Evolutionary conservation across 2,329 filamentous ascomycete genomes (phyloP).

Genomic region (Didymellaceae sp.): DNA sequence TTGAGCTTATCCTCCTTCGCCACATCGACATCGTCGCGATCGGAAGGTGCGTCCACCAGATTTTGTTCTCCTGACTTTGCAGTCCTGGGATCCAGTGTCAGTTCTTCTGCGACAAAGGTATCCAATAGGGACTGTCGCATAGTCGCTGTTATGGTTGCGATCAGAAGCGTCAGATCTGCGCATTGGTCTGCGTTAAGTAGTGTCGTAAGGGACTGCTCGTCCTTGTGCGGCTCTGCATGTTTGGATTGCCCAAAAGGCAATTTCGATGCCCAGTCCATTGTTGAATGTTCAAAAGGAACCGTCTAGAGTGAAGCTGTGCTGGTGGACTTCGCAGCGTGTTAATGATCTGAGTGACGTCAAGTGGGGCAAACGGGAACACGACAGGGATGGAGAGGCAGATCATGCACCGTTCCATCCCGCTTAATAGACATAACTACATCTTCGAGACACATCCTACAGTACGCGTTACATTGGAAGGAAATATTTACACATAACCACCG

Average conservation of each 20-base stretch:
- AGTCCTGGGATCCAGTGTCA: conserved; percentile 17
- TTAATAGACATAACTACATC: neutral
- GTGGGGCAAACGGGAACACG: conserved; percentile 16
- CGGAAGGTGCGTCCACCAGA: conserved; percentile 31
- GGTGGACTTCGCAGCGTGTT: neutral
- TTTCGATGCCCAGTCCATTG: conserved; percentile 45
- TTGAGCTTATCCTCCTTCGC: conserved; percentile 41
- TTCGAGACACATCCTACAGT: neutral
- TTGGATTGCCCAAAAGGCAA: conserved; percentile 45
- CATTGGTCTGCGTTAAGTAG: conserved; percentile 55
- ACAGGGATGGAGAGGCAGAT: conserved; percentile 5
- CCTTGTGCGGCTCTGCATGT: conserved; percentile 27
- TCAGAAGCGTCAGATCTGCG: conserved; percentile 55
- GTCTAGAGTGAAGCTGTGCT: neutral
- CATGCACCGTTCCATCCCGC: conserved; percentile 1
- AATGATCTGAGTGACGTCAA: conserved; percentile 15
- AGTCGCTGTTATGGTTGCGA: conserved; percentile 55
- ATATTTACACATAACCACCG: no score
- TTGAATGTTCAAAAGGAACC: neutral
- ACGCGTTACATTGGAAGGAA: no score
- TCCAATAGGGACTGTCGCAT: conserved; percentile 55
- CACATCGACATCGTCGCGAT: conserved; percentile 33
- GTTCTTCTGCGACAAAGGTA: conserved; percentile 49
- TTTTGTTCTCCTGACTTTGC: conserved; percentile 33
- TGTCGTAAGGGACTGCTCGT: conserved; percentile 52